Evolutionary conservation across 805 yeast species (phyloP).

Genomic region (Wickerhamiella qilinensis): DNA sequence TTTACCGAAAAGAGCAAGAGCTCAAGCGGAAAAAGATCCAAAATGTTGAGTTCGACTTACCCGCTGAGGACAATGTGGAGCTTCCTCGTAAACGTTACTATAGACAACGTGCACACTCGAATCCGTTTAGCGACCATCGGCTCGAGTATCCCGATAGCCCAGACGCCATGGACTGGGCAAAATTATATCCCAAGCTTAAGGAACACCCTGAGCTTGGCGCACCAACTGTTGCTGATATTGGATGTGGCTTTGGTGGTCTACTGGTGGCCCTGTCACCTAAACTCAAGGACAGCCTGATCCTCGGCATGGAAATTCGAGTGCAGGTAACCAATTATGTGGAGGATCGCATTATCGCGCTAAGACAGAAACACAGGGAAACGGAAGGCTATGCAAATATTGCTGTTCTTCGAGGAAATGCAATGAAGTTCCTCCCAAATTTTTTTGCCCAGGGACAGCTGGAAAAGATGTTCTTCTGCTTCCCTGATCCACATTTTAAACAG

Average conservation of each 20-base stretch:
- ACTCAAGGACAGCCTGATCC: conserved; percentile 55
- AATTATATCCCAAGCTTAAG: conserved; percentile 48
- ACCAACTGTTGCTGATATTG: conserved; percentile 79
- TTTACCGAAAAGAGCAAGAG: conserved; percentile 30
- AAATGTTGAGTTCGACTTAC: conserved; percentile 28
- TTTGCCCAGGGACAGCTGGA: conserved; percentile 67
- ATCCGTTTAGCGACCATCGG: conserved; percentile 91
- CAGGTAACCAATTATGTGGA: conserved; percentile 96
- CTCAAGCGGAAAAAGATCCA: conserved; percentile 31
- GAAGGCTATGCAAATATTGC: conserved; percentile 63
- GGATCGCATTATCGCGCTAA: conserved; percentile 80
- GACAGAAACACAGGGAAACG: conserved; percentile 34
- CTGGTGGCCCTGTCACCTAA: conserved; percentile 62
- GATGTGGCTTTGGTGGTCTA: conserved; percentile 96
- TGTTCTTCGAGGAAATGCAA: conserved; percentile 87
- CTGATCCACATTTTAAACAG: conserved; percentile 98
- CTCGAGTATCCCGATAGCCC: conserved; percentile 79
- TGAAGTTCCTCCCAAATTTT: conserved; percentile 94
- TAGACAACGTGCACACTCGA: conserved; percentile 94
- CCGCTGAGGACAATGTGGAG: conserved; percentile 24
- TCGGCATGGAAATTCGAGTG: conserved; percentile 96
- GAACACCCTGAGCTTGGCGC: conserved; percentile 26
- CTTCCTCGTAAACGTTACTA: conserved; percentile 71
- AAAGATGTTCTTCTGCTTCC: conserved; percentile 95
- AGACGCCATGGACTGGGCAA: conserved; percentile 72